Conservation (phyloP, 768 basidiomycete species). For the Neoboletus magnificus region DNA sequence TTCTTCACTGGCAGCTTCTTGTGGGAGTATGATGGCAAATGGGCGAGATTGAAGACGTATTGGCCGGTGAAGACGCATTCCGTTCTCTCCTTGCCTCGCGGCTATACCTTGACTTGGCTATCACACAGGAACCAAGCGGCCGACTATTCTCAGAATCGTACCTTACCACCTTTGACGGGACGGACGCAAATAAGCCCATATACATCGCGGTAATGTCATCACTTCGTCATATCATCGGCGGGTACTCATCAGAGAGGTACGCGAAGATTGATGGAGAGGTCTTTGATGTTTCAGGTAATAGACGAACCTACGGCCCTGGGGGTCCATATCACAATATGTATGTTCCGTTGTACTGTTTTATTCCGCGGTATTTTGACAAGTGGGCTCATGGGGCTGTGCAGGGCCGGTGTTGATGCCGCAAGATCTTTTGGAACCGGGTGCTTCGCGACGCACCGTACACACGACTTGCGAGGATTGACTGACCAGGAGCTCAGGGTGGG, state of each 20-base stretch:
- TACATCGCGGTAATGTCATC: slow-evolving; percentile 72
- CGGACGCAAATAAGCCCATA: slow-evolving; percentile 58
- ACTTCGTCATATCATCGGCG: slow-evolving; percentile 4
- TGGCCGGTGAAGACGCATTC: slow-evolving; percentile 50
- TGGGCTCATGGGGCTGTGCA: slow-evolving; percentile 29
- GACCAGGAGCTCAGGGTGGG: slow-evolving; percentile 69
- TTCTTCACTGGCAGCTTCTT: slow-evolving; percentile 84
- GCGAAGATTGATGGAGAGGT: slow-evolving; percentile 86
- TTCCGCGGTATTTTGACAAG: slow-evolving; percentile 24
- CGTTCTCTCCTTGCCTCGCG: not conserved
- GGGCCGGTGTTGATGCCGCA: slow-evolving; percentile 86
- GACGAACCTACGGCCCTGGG: slow-evolving; percentile 80
- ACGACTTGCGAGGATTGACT: slow-evolving; percentile 82
- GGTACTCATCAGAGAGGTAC: slow-evolving; percentile 5
- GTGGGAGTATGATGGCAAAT: slow-evolving; percentile 78
- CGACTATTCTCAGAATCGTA: slow-evolving; percentile 71
- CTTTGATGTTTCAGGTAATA: slow-evolving; percentile 82
- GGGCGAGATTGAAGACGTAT: slow-evolving; percentile 56
- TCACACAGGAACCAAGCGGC: slow-evolving; percentile 46
- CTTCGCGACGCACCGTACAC: slow-evolving; percentile 85
- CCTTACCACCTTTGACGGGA: slow-evolving; percentile 70
- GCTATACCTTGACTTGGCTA: not conserved
- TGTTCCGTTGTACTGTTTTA: slow-evolving; percentile 12
- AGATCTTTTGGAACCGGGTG: slow-evolving; percentile 93
- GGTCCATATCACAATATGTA: slow-evolving; percentile 78